Evolutionary conservation across 106 monocot genomes (phyloP).

Genomic region (Posidonia australis): DNA sequence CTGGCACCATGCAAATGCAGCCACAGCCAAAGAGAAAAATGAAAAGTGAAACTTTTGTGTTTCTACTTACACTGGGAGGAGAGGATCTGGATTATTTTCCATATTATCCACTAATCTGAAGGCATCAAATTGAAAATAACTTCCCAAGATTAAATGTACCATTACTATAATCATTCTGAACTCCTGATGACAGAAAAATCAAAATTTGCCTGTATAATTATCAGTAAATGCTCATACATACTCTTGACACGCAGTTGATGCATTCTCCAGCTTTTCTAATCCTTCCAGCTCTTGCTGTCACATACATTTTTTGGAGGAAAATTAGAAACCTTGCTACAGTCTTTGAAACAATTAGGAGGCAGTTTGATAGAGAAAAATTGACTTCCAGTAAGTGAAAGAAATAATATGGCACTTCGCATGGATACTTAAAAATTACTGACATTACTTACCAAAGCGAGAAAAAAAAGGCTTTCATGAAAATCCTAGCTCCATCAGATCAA

Average conservation of each 20-base stretch:
- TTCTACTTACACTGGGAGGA: constrained; percentile 51
- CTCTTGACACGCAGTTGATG: constrained; percentile 47
- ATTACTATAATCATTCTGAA: background rate
- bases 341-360: too few species aligned
- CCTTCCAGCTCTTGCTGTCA: constrained; percentile 56
- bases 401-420: too few species aligned
- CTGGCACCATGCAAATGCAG: background rate
- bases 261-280: constrained; percentile 48
- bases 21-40: background rate
- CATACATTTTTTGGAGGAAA: too few species aligned
- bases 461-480: too few species aligned
- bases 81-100: constrained; percentile 53
- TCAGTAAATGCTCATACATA: constrained; percentile 18
- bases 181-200: background rate
- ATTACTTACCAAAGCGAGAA: too few species aligned
- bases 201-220: background rate
- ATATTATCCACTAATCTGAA: constrained; percentile 50
- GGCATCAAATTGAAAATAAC: background rate
- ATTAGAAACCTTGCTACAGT: too few species aligned
- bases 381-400: too few species aligned
- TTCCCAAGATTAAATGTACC: background rate
- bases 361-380: too few species aligned
- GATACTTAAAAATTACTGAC: too few species aligned
- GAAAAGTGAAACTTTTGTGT: background rate
- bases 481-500: too few species aligned